phyloP scores from a whole-genome alignment of 768 basidiomycete genomes.

The Leccinum disarticulatum region DNA sequence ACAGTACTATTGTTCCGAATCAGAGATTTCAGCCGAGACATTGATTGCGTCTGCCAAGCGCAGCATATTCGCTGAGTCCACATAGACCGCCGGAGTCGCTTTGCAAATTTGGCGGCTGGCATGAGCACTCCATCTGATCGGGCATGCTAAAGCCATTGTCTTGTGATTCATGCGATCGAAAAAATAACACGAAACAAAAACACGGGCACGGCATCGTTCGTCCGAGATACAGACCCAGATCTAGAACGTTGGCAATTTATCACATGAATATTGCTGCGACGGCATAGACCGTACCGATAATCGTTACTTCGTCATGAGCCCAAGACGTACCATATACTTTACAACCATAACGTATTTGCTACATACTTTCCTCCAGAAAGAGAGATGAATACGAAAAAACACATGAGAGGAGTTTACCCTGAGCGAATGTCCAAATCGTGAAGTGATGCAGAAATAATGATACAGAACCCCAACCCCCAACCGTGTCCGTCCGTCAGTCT shows the following conservation, averaged over 20 bases:
- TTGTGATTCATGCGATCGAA: not conserved
- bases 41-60: slow-evolving; percentile 2
- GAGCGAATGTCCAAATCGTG: slow-evolving; percentile 20
- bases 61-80: slow-evolving; percentile 17
- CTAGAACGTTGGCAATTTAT: not conserved
- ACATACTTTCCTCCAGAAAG: slow-evolving; percentile 23
- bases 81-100: slow-evolving; percentile 3
- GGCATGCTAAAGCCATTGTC: not conserved
- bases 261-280: not conserved
- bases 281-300: not conserved
- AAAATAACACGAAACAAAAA: not conserved
- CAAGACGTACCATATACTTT: slow-evolving; percentile 32
- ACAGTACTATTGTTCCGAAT: not conserved
- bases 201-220: not conserved
- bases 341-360: slow-evolving; percentile 38
- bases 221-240: not conserved
- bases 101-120: slow-evolving; percentile 6
- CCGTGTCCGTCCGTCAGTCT: slow-evolving; percentile 8
- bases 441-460: slow-evolving; percentile 36
- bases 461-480: slow-evolving; percentile 27
- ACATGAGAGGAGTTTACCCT: slow-evolving; percentile 15
- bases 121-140: slow-evolving; percentile 15
- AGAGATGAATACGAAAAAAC: slow-evolving; percentile 22
- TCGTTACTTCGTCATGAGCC: not conserved
- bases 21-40: slow-evolving; percentile 23